Evolutionary conservation across 2,329 filamentous ascomycete genomes (phyloP).

Genomic region (Colletotrichum kahawae): DNA sequence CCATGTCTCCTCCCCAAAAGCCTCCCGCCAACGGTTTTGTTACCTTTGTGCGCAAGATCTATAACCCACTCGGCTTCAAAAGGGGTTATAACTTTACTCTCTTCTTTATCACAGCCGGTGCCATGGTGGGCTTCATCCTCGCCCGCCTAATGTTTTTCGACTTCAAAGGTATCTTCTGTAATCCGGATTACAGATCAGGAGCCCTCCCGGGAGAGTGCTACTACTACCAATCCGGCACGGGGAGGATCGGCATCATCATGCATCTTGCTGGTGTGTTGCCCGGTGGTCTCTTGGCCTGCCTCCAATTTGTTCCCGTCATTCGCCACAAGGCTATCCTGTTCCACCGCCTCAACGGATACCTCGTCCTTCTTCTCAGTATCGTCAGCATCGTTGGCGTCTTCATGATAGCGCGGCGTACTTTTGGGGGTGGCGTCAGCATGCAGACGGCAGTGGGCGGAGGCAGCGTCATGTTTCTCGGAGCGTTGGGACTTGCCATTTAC

Average conservation of each 20-base stretch:
- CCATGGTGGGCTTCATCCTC: slow-evolving; percentile 52
- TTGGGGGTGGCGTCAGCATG: slow-evolving; percentile 59
- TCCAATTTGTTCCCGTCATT: slow-evolving; percentile 55
- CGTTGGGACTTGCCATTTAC: slow-evolving; percentile 52
- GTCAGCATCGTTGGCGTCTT: slow-evolving; percentile 53
- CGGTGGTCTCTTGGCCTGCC: slow-evolving; percentile 44
- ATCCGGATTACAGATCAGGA: slow-evolving; percentile 18
- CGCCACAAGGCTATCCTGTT: slow-evolving; percentile 54
- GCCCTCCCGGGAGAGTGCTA: slow-evolving; percentile 43
- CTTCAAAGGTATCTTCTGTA: slow-evolving; percentile 41
- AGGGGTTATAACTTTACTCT: slow-evolving; percentile 63
- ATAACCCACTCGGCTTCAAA: slow-evolving; percentile 56
- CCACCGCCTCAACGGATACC: slow-evolving; percentile 67
- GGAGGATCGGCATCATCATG: slow-evolving; percentile 46
- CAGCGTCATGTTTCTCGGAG: slow-evolving; percentile 47
- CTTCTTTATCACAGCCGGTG: slow-evolving; percentile 53
- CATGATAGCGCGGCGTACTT: slow-evolving; percentile 55
- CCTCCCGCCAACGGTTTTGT: slow-evolving; percentile 25
- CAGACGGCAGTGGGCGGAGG: slow-evolving; percentile 50
- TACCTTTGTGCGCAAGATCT: slow-evolving; percentile 33
- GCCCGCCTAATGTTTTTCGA: slow-evolving; percentile 54
- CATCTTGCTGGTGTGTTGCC: slow-evolving; percentile 53
- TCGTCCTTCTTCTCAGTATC: slow-evolving; percentile 52
- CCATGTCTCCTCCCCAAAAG: neutral
- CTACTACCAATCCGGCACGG: slow-evolving; percentile 31